A percentile compares a stretch with the other conserved stretches of the same genome.
These are phyloP conservation scores for Stephania yunnanensis DNA, from an alignment of 164 flowering plant species.

Conservation along the genomic window DNA sequence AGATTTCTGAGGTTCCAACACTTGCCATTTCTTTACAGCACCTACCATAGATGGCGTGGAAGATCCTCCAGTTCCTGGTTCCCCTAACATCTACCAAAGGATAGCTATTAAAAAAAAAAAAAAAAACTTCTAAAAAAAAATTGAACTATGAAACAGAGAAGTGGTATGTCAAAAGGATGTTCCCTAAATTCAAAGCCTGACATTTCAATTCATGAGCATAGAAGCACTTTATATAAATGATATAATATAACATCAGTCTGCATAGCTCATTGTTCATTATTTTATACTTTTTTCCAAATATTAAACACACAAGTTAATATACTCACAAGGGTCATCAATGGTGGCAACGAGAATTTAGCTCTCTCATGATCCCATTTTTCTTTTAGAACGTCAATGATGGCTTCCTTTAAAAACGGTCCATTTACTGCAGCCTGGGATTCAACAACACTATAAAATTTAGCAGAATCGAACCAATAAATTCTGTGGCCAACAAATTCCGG, in stretches of 20 bases:
- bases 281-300: neutral
- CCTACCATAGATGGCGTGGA: conserved; percentile 99
- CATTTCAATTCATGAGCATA: neutral
- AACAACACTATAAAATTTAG: neutral
- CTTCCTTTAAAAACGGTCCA: conserved; percentile 46
- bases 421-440: conserved; percentile 46
- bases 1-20: conserved; percentile 68
- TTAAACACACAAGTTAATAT: neutral
- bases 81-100: conserved; percentile 73
- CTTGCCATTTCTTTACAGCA: conserved; percentile 96
- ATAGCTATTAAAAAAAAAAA: neutral
- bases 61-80: conserved; percentile 98
- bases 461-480: neutral
- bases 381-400: conserved; percentile 49
- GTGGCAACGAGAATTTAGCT: conserved; percentile 78
- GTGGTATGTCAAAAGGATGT: neutral
- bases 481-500: neutral
- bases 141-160: neutral
- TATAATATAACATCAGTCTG: neutral
- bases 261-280: neutral
- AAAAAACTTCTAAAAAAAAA: conserved; percentile 5
- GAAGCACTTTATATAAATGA: neutral
- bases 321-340: conserved; percentile 88
- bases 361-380: conserved; percentile 94
- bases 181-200: neutral